Conservation (phyloP, 176 grass and related monocot genomes). For the Oryza meridionalis region DNA sequence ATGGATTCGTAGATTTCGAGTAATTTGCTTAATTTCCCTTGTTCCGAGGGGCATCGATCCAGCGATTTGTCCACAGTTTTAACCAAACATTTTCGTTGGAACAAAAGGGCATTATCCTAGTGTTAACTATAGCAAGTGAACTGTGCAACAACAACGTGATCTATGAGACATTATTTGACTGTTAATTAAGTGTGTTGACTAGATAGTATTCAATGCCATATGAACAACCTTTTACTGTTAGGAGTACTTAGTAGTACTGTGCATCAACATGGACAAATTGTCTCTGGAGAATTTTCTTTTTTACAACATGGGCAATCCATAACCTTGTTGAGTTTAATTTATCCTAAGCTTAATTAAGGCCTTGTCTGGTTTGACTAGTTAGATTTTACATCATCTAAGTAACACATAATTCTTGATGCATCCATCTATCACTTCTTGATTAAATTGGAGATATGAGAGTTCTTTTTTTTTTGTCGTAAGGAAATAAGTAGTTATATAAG, state of each 20-base stretch:
- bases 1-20: background rate
- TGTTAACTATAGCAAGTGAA: background rate
- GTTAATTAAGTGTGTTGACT: background rate
- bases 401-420: background rate
- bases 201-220: background rate
- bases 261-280: background rate
- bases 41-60: background rate
- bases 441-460: background rate
- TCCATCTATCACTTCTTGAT: background rate
- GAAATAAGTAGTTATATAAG: background rate
- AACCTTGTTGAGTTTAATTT: background rate
- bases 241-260: background rate
- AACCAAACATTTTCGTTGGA: background rate
- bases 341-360: background rate
- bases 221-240: background rate
- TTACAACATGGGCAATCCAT: background rate
- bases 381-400: background rate
- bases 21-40: background rate
- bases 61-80: background rate
- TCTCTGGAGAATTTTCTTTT: background rate
- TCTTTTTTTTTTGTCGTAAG: background rate
- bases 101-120: background rate
- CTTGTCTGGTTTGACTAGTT: background rate
- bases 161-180: background rate
- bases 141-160: background rate